Base-by-base conservation (phyloP, 768 basidiomycete genomes). In the Boletellus ananiceps region DNA sequence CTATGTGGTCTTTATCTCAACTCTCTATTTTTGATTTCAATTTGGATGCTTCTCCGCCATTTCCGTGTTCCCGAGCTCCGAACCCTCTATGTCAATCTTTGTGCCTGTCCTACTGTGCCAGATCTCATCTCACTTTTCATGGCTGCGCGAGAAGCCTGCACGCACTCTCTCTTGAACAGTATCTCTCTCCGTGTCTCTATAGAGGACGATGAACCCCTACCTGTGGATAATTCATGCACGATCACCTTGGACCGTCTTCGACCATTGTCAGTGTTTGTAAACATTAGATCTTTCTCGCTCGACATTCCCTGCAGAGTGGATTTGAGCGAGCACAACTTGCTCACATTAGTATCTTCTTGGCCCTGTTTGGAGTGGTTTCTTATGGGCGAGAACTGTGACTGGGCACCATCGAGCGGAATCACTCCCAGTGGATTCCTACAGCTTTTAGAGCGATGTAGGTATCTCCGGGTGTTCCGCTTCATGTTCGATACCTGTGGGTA, bases 321-420 rank as follows among this genome's bases (percentile, higher is more conserved):
- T 29, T 16, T 59, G 36, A 48, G 39, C 8, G 48, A 50, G 33
- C 16, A 15, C 29, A 43, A 47, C 11, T 39, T 59, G 1, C 43
- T 59, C 16, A 16, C 23, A 15, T 41, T 59, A 19, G 54, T 47
- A 35, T 58, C 58, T 13, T 51, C 45, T 1, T 59, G 57, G 58
- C 50, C 58, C 3, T 33, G 18, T 15, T 16, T 59, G 29, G 40
- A 52, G n/a, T 0, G 0, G 3, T 42, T 59, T 2, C 13, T 19
- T 8, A 29, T 59, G 19, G 46, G 47, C 13, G 0, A 9, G 5
- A 8, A 50, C 4, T 11, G 14, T 32, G 50, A 49, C 27, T 59
- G 57, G 49, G 19, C 35, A 8, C 1, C 27, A 15, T 47, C 38
- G 5, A 49, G 53, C 2, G 53, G 15, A 7, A 46, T 60, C 40